These are phyloP conservation scores for Bisporella sp. DNA, from an alignment of 2,329 filamentous ascomycete species.

Conservation along the genomic window DNA sequence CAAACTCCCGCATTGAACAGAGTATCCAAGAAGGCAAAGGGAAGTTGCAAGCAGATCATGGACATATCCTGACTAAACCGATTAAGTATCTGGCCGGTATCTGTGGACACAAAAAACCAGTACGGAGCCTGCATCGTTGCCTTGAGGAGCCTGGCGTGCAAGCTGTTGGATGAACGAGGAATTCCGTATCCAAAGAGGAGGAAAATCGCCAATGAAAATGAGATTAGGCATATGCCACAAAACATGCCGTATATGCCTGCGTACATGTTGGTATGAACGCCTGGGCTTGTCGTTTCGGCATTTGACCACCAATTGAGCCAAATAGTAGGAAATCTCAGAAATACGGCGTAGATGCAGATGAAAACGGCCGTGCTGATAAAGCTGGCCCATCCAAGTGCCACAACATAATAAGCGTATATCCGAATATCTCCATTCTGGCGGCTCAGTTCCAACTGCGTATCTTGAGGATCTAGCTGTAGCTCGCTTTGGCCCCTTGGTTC, in stretches of 20 bases:
- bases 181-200: neutral
- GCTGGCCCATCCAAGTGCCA: neutral
- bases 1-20: neutral
- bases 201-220: neutral
- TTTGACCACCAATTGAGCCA: neutral
- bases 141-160: neutral
- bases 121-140: slow-evolving; percentile 18
- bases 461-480: neutral
- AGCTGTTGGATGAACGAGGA: neutral
- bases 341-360: neutral
- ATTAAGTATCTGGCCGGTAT: slow-evolving; percentile 28
- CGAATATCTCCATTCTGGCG: neutral
- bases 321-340: neutral
- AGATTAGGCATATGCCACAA: neutral
- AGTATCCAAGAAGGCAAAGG: slow-evolving; percentile 23
- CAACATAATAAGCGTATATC: neutral
- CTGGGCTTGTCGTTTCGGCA: neutral
- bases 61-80: slow-evolving; percentile 36
- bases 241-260: neutral
- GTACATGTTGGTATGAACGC: neutral
- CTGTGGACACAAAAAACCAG: slow-evolving; percentile 25
- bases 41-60: slow-evolving; percentile 18
- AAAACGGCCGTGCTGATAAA: neutral
- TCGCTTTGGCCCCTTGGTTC: neutral
- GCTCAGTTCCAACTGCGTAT: neutral